phyloP scores from a whole-genome alignment of 192 early-diverging fungal genomes.

The Glomus cerebriforme region DNA sequence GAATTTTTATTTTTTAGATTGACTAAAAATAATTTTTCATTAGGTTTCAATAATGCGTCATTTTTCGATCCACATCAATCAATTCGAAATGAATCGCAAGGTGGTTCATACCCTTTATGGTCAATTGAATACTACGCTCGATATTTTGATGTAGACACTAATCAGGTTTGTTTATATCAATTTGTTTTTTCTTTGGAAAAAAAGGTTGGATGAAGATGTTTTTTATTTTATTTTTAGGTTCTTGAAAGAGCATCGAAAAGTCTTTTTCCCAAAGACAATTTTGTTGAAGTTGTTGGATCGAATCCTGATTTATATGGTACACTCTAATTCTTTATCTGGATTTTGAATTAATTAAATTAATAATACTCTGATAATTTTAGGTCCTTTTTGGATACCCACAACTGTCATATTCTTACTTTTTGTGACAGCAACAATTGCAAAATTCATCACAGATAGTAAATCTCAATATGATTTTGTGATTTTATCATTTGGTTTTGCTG shows the following conservation, averaged over 20 bases:
- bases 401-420: slow-evolving; percentile 97
- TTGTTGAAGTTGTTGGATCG: slow-evolving; percentile 73
- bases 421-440: slow-evolving; percentile 88
- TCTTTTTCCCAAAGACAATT: slow-evolving; percentile 74
- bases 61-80: slow-evolving; percentile 42
- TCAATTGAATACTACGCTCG: slow-evolving; percentile 85
- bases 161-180: slow-evolving; percentile 53
- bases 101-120: slow-evolving; percentile 69
- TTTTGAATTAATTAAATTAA: slow-evolving; percentile 19
- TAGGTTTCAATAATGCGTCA: slow-evolving; percentile 8
- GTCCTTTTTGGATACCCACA: slow-evolving; percentile 97
- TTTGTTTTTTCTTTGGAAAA: not conserved
- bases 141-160: slow-evolving; percentile 93
- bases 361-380: slow-evolving; percentile 37
- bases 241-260: slow-evolving; percentile 70
- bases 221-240: slow-evolving; percentile 50
- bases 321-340: not conserved
- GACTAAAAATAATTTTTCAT: not conserved
- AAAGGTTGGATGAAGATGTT: not conserved
- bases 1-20: not conserved
- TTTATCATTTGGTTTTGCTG: slow-evolving; percentile 78
- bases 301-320: slow-evolving; percentile 95
- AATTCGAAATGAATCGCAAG: slow-evolving; percentile 28
- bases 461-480: slow-evolving; percentile 80
- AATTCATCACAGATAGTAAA: slow-evolving; percentile 56